Conservation (phyloP, 176 grass and related monocot species). For the Saccharum spontaneum region DNA sequence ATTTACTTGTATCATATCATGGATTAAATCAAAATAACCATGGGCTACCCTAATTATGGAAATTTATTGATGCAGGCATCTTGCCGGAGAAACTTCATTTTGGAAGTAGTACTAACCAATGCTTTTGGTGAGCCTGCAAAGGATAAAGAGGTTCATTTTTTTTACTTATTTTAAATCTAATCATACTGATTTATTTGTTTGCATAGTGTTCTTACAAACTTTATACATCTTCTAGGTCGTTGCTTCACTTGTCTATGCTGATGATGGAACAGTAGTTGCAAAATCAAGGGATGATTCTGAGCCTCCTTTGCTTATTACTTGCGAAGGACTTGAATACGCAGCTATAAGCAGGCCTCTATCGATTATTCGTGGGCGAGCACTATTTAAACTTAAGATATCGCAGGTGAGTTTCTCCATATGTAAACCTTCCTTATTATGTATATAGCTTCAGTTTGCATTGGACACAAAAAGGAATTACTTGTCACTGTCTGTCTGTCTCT, state of each 20-base stretch:
- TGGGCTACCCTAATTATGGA: too few species aligned
- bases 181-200: slow-evolving; percentile 30
- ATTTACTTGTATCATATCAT: too few species aligned
- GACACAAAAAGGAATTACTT: background rate
- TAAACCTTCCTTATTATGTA: background rate
- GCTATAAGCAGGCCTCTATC: slow-evolving; percentile 70
- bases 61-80: too few species aligned
- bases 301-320: slow-evolving; percentile 77
- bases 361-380: slow-evolving; percentile 66
- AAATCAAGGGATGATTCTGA: slow-evolving; percentile 89
- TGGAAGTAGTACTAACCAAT: too few species aligned
- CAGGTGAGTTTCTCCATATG: slow-evolving; percentile 57
- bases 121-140: too few species aligned
- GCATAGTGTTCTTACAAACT: slow-evolving; percentile 23
- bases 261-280: slow-evolving; percentile 75
- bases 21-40: too few species aligned
- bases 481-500: background rate
- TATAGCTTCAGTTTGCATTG: background rate
- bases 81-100: too few species aligned
- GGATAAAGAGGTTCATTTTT: too few species aligned
- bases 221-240: slow-evolving; percentile 60
- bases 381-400: slow-evolving; percentile 94
- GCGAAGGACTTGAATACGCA: slow-evolving; percentile 86
- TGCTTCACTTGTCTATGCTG: slow-evolving; percentile 86
- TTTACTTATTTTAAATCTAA: background rate